Percentiles rank a stretch among this genome's conserved stretches.
Conservation (phyloP, 2,329 filamentous ascomycete genomes). For the Calonectria naviculata region DNA sequence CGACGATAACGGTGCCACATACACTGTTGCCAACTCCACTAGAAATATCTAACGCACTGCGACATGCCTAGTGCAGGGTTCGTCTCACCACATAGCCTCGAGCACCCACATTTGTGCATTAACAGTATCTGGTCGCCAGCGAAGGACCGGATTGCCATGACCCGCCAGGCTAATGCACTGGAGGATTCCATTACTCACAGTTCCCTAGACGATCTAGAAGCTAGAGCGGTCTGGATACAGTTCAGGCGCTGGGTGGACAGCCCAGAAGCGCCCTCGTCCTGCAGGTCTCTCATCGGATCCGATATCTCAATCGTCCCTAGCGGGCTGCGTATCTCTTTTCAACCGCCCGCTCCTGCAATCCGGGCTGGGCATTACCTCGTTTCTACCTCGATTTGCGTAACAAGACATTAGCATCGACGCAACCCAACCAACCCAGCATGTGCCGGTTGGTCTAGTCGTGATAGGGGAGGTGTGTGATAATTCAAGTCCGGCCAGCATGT, state of each 20-base stretch:
- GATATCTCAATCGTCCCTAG: neutral
- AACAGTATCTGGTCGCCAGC: neutral
- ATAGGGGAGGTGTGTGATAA: slow-evolving; percentile 7
- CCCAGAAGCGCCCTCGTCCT: neutral
- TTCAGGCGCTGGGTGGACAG: neutral
- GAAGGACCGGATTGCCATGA: neutral
- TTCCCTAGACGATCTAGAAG: slow-evolving; percentile 3
- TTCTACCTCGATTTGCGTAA: neutral
- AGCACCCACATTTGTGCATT: neutral
- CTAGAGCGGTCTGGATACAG: slow-evolving; percentile 16
- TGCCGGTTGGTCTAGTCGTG: neutral
- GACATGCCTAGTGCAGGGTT: slow-evolving; percentile 6
- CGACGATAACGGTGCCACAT: neutral
- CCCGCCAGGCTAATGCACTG: slow-evolving; percentile 12
- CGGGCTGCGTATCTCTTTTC: neutral
- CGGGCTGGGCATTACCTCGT: neutral
- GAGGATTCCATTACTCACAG: slow-evolving; percentile 7
- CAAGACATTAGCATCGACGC: neutral
- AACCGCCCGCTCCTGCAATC: neutral
- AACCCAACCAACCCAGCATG: slow-evolving; percentile 16
- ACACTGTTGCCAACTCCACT: neutral
- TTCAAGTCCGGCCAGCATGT: neutral
- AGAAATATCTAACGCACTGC: slow-evolving; percentile 1
- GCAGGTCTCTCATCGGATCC: slow-evolving; percentile 14
- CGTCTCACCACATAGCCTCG: slow-evolving; percentile 1